phyloP scores from a whole-genome alignment of 257 asterid species.

The Lavandula angustifolia region DNA sequence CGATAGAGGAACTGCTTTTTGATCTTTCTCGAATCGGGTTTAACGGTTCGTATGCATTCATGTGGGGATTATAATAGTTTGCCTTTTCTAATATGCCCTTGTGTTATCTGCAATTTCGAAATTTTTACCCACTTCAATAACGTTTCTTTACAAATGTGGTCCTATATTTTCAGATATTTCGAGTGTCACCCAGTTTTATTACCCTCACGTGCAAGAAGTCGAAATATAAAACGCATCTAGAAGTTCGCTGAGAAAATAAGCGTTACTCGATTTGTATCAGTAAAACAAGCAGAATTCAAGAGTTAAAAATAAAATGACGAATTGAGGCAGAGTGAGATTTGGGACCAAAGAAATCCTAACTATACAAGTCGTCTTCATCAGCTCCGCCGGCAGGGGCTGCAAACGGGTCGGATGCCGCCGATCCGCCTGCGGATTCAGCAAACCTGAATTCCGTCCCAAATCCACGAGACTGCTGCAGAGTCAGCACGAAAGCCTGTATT shows the following conservation, averaged over 20 bases:
- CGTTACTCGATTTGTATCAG: neutral
- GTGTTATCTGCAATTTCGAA: neutral
- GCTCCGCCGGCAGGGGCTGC: conserved; percentile 49
- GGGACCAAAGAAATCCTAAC: conserved; percentile 25
- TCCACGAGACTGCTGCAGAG: conserved; percentile 68
- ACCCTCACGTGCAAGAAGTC: no score
- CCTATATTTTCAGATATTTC: no score
- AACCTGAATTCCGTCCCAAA: conserved; percentile 57
- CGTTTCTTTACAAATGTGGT: neutral
- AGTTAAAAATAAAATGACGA: no score
- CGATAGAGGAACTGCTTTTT: neutral
- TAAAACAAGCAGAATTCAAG: neutral
- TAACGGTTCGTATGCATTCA: conserved; percentile 14
- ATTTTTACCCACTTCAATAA: conserved; percentile 1
- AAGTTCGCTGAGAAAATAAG: no score
- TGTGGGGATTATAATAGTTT: neutral
- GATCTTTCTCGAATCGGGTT: neutral
- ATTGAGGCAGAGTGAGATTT: neutral
- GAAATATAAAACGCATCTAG: no score
- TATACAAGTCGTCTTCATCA: conserved; percentile 61
- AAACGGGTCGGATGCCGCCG: conserved; percentile 51
- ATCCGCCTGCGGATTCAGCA: conserved; percentile 41
- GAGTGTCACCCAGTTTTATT: no score
- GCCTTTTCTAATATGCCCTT: neutral
- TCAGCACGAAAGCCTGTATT: conserved; percentile 69